Percentiles rank a stretch among this genome's conserved stretches.
These are phyloP conservation scores for Cucurbita moschata DNA, from an alignment of 306 rosid genomes.

Conservation along the genomic window DNA sequence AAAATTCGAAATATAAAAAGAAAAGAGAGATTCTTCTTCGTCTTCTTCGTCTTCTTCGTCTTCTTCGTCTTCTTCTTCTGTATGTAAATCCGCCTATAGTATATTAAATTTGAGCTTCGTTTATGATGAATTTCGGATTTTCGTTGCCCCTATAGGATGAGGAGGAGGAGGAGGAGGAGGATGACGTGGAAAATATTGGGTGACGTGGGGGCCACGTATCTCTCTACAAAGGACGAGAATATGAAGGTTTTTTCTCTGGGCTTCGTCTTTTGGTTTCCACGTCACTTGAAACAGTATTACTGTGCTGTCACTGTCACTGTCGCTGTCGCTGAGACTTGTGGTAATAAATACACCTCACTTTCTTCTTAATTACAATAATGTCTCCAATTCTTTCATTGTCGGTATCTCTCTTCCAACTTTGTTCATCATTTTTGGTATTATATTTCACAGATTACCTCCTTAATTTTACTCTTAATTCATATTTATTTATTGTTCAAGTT, in stretches of 20 bases:
- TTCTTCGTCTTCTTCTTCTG: background rate
- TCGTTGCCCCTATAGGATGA: background rate
- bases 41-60: background rate
- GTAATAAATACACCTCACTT: background rate
- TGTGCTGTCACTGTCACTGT: background rate
- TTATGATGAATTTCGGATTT: background rate
- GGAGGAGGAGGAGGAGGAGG: background rate
- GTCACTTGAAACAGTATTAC: background rate
- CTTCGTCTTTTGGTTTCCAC: background rate
- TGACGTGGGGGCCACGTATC: constrained; percentile 2
- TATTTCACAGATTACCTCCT: too few species aligned
- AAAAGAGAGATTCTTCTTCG: background rate
- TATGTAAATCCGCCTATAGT: background rate
- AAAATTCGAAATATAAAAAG: background rate
- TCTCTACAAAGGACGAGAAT: background rate
- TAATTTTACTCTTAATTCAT: too few species aligned
- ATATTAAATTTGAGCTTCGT: background rate
- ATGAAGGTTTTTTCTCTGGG: background rate
- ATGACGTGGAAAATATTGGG: background rate
- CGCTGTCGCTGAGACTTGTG: background rate
- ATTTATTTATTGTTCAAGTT: too few species aligned
- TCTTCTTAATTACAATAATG: background rate
- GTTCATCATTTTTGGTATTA: too few species aligned
- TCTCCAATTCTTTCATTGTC: background rate
- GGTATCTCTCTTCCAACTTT: background rate